A percentile compares a stretch with the other conserved stretches of the same genome.
Evolutionary conservation across 257 asterid species (phyloP).

Genomic region (Oldenlandia corymbosa): DNA sequence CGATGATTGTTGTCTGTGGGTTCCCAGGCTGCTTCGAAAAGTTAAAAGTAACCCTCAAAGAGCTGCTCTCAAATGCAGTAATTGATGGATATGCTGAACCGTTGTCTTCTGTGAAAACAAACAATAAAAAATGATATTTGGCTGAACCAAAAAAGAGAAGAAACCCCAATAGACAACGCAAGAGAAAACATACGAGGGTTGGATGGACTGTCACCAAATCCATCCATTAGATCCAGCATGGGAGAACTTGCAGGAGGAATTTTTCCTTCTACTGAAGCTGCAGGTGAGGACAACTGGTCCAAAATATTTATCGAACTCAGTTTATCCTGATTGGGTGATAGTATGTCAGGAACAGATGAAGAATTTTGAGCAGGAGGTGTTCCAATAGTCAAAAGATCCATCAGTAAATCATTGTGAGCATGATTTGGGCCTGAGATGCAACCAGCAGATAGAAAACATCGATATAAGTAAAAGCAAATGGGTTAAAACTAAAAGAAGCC

Average conservation of each 20-base stretch:
- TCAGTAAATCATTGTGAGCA: constrained; percentile 49
- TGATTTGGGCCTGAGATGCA: constrained; percentile 42
- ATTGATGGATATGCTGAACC: constrained; percentile 65
- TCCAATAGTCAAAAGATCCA: constrained; percentile 90
- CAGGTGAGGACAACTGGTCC: constrained; percentile 46
- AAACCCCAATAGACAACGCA: not conserved
- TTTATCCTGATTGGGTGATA: constrained; percentile 46
- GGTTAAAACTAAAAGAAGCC: not conserved
- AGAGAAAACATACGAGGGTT: constrained; percentile 43
- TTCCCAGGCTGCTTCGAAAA: constrained; percentile 76
- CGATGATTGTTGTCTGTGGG: constrained; percentile 60
- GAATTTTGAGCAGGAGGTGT: constrained; percentile 56
- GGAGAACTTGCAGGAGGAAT: constrained; percentile 57
- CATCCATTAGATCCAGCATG: constrained; percentile 79
- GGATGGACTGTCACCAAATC: constrained; percentile 54
- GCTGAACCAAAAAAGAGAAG: constrained; percentile 9
- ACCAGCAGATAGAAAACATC: not conserved
- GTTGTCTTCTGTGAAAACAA: constrained; percentile 53
- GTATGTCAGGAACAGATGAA: constrained; percentile 42
- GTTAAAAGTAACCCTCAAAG: constrained; percentile 59
- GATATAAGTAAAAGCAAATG: constrained; percentile 1
- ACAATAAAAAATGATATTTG: constrained; percentile 13
- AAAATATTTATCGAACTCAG: constrained; percentile 45
- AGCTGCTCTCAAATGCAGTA: constrained; percentile 80
- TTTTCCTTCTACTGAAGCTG: constrained; percentile 35